Evolutionary conservation across 768 basidiomycete species (phyloP), one percentile per base, ranked within the genome.

Genomic region (Suillus spraguei): DNA sequence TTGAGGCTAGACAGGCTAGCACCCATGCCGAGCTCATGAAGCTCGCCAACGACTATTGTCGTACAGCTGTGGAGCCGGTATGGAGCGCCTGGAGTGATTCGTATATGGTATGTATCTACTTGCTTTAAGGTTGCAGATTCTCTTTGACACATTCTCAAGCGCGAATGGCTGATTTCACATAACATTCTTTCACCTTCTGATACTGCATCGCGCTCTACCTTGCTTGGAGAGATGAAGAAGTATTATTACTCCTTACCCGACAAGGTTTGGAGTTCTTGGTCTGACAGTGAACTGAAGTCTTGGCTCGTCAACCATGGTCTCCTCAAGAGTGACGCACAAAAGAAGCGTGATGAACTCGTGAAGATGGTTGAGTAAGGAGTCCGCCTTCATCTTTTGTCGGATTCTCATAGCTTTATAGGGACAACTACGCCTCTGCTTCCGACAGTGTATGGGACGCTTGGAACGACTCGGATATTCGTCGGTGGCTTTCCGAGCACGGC

Each of bases 81-180:
- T 99, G 92, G 87, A 80, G 92, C 24, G 85, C 87, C 4, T 99
- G 97, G 96, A 89, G 88, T 60, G 90, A 92, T 72, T 89, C 87
- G 4, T 91, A 92, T 72, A 86, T 95, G 59, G 91, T 91, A 65
- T 58, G 87, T 73, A 32, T 41, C 13, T 53, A 52, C 41, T 32
- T 24, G 13, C 28, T 33, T 5, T 20, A 39, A 52, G 11, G 24
- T 5, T 6, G 44, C 39, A 11, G 68, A 2, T 41, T 24, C 46
- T 66, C 5, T 69, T 69, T 55, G 13, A 42, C 5, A 0, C 14
- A 5, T 16, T 22, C 9, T 63, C 10, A 64, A 93, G 91, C 87
- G 88, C 62, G 80, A 89, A 63, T 98, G 96, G 95, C 89, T 97
- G 53, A 78, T 92, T 16, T 76, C 83, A 10, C 94, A 95, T 73